Percentiles rank a stretch among this genome's conserved stretches.
Conservation (phyloP, 2,329 filamentous ascomycete genomes). For the Penicillium sp. region DNA sequence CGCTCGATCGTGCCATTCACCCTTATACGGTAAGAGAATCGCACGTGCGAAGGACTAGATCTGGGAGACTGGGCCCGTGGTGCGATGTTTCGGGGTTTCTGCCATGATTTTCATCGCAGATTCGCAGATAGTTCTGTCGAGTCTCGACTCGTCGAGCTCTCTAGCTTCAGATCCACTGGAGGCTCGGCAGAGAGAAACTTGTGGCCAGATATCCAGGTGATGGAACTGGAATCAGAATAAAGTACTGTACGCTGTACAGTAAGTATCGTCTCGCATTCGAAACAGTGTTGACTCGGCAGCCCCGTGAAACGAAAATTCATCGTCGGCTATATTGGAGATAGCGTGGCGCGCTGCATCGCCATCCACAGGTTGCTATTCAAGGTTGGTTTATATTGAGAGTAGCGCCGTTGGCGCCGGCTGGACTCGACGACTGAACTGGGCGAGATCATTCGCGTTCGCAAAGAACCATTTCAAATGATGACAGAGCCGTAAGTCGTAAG, state of each 20-base stretch:
- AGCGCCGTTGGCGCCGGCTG: not conserved
- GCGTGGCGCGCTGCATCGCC: not conserved
- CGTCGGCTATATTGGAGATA: not conserved
- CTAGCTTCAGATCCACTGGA: constrained; percentile 5
- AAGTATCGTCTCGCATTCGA: not conserved
- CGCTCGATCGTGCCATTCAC: constrained; percentile 7
- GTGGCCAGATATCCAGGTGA: not conserved
- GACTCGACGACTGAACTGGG: not conserved
- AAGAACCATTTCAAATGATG: not conserved
- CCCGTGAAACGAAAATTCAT: not conserved
- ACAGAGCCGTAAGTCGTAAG: too few species aligned
- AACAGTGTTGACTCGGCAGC: not conserved
- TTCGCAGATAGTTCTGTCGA: not conserved
- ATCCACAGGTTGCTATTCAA: not conserved
- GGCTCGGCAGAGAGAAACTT: not conserved
- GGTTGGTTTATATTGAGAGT: not conserved
- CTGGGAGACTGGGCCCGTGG: not conserved
- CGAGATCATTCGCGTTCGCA: not conserved
- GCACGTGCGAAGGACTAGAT: not conserved
- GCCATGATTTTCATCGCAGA: too few species aligned
- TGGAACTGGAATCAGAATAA: not conserved
- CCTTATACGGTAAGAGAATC: constrained; percentile 7
- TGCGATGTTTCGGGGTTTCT: not conserved
- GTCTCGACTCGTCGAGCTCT: too few species aligned
- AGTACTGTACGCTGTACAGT: not conserved